Conservation (phyloP, 2,329 filamentous ascomycete genomes). For the Graphium sp. region DNA sequence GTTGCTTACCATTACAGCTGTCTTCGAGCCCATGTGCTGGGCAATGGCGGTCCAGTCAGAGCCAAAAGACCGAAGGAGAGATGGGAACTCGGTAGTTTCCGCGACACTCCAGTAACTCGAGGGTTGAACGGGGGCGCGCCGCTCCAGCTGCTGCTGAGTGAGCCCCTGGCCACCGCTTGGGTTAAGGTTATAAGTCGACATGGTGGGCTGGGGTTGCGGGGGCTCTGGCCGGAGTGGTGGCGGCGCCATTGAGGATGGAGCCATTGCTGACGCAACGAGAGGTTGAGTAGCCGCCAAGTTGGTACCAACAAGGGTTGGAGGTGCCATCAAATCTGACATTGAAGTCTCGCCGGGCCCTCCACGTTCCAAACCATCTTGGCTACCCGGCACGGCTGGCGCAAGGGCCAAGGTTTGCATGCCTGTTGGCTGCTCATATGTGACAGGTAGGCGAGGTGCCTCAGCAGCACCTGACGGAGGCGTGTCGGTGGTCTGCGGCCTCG, state of each 20-base stretch:
- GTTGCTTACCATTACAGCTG: slow-evolving; percentile 59
- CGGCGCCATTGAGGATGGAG: slow-evolving; percentile 2
- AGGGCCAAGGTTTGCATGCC: slow-evolving; percentile 24
- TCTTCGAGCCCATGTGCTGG: slow-evolving; percentile 67
- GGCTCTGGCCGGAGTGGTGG: slow-evolving; percentile 39
- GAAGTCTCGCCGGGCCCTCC: slow-evolving; percentile 12
- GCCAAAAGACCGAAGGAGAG: slow-evolving; percentile 56
- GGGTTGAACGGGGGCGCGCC: slow-evolving; percentile 37
- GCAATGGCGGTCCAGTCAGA: slow-evolving; percentile 66
- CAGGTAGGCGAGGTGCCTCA: slow-evolving; percentile 21
- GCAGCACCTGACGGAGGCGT: slow-evolving; percentile 15
- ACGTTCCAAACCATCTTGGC: no score
- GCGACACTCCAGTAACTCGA: slow-evolving; percentile 83
- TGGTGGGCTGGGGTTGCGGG: slow-evolving; percentile 25
- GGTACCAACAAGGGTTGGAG: no score
- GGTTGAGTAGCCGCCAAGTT: no score
- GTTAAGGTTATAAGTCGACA: slow-evolving; percentile 34
- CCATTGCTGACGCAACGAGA: no score
- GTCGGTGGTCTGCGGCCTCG: slow-evolving; percentile 29
- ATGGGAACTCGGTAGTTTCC: slow-evolving; percentile 62
- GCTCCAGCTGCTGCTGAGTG: slow-evolving; percentile 24
- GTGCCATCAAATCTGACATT: slow-evolving; percentile 36
- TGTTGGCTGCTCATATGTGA: slow-evolving; percentile 24
- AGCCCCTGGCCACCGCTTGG: slow-evolving; percentile 12
- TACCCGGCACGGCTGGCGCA: slow-evolving; percentile 9